Conservation (phyloP, 306 rosid genomes). For the Lathyrus tuberosus region DNA sequence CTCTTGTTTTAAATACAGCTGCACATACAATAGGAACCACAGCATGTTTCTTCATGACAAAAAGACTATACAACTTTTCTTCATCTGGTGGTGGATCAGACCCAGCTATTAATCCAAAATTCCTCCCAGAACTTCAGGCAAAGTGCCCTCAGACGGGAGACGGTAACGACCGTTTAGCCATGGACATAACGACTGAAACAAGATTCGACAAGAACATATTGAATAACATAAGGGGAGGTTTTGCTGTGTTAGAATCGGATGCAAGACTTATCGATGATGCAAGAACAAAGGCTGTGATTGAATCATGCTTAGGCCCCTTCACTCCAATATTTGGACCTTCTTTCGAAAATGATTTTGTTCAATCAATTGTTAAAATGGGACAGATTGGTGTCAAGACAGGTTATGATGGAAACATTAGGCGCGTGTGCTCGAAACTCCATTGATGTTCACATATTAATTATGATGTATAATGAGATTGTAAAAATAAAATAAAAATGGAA, state of each 20-base stretch:
- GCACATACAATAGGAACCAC: constrained; percentile 95
- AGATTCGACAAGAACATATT: constrained; percentile 62
- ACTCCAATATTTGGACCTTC: constrained; percentile 57
- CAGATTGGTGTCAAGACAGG: constrained; percentile 80
- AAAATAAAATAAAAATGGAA: neutral
- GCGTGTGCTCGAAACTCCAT: constrained; percentile 53
- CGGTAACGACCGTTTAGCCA: constrained; percentile 51
- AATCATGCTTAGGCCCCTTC: constrained; percentile 55
- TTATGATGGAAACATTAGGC: constrained; percentile 59
- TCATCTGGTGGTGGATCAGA: constrained; percentile 64
- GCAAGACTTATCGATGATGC: constrained; percentile 69
- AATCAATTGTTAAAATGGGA: constrained; percentile 73
- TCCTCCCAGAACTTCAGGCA: constrained; percentile 48
- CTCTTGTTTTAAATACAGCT: constrained; percentile 44
- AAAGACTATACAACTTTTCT: constrained; percentile 69
- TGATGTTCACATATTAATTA: constrained; percentile 3
- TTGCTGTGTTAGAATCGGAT: constrained; percentile 83
- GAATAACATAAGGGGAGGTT: constrained; percentile 66
- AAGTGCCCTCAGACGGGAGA: constrained; percentile 69
- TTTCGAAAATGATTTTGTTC: constrained; percentile 63
- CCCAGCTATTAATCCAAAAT: constrained; percentile 57
- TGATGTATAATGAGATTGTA: neutral
- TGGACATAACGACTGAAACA: constrained; percentile 56
- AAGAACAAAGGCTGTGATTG: constrained; percentile 49
- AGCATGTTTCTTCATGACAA: constrained; percentile 85